Evolutionary conservation across 2,329 filamentous ascomycete genomes (phyloP).

Genomic region (Pleurostoma richardsiae): DNA sequence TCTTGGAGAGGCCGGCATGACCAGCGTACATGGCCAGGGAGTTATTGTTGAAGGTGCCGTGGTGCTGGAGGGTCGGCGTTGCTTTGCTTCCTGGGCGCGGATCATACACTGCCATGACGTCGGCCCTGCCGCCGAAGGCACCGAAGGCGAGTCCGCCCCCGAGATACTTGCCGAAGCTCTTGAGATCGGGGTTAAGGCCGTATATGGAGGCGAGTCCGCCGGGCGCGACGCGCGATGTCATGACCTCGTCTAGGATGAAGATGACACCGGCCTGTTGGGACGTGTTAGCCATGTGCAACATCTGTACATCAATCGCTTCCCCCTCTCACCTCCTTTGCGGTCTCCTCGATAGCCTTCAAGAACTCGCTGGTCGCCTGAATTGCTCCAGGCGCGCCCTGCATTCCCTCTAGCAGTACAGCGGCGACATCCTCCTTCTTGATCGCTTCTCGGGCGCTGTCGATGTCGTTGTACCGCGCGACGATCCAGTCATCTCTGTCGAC

Average conservation of each 20-base stretch:
- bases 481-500: slow-evolving; percentile 52
- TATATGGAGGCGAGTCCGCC: slow-evolving; percentile 40
- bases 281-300: background rate
- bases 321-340: slow-evolving; percentile 28
- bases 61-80: slow-evolving; percentile 36
- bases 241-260: slow-evolving; percentile 68
- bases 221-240: slow-evolving; percentile 55
- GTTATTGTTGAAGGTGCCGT: slow-evolving; percentile 68
- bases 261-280: slow-evolving; percentile 39
- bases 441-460: slow-evolving; percentile 34
- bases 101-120: slow-evolving; percentile 7
- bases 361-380: slow-evolving; percentile 47
- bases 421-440: slow-evolving; percentile 45
- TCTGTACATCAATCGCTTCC: too few relatives aligned
- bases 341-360: slow-evolving; percentile 40
- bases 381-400: slow-evolving; percentile 60
- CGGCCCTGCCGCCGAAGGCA: slow-evolving; percentile 46
- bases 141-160: slow-evolving; percentile 56
- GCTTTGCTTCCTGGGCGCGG: background rate
- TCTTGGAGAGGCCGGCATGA: slow-evolving; percentile 25
- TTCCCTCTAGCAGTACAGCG: slow-evolving; percentile 60
- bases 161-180: slow-evolving; percentile 52
- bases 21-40: slow-evolving; percentile 54
- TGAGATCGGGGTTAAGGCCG: slow-evolving; percentile 49
- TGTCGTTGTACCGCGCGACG: slow-evolving; percentile 58